These are phyloP conservation scores for Microdochium paspali DNA, from an alignment of 2,329 filamentous ascomycete species.

Conservation along the genomic window DNA sequence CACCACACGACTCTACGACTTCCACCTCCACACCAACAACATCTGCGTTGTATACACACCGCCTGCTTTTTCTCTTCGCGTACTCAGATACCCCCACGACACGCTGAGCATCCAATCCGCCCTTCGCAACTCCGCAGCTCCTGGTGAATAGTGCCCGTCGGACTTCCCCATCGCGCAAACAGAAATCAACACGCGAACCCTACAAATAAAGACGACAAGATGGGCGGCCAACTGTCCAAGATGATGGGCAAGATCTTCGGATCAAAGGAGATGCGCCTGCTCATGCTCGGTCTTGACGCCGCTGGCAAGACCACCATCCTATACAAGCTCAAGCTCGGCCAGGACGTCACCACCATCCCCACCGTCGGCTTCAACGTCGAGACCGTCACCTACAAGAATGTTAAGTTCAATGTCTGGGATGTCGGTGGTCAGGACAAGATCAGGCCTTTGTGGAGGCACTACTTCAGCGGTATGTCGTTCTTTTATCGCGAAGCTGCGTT, in stretches of 20 bases:
- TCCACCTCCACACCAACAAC: no score
- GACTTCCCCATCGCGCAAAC: no score
- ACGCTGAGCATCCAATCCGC: not conserved
- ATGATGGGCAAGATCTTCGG: slow-evolving; percentile 98
- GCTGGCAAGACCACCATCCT: slow-evolving; percentile 98
- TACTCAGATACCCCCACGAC: no score
- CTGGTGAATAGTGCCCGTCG: no score
- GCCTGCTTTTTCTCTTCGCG: not conserved
- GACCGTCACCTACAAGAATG: slow-evolving; percentile 97
- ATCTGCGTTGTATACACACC: no score
- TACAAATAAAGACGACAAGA: no score
- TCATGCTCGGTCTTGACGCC: slow-evolving; percentile 96
- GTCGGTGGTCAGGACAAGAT: slow-evolving; percentile 99
- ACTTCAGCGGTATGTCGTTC: slow-evolving; percentile 63
- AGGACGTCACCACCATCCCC: slow-evolving; percentile 96
- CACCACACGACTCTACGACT: no score
- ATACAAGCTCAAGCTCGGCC: slow-evolving; percentile 97
- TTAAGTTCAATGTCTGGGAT: slow-evolving; percentile 99
- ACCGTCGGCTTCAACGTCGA: slow-evolving; percentile 99
- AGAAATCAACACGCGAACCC: slow-evolving; percentile 5
- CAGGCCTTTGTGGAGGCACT: slow-evolving; percentile 92
- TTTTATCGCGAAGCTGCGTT: no score
- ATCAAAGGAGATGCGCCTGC: slow-evolving; percentile 96
- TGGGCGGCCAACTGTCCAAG: slow-evolving; percentile 92
- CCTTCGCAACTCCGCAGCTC: no score